These are phyloP conservation scores for Rhizodiscina lignyota DNA, from an alignment of 495 filamentous ascomycete genomes.

Conservation along the genomic window DNA sequence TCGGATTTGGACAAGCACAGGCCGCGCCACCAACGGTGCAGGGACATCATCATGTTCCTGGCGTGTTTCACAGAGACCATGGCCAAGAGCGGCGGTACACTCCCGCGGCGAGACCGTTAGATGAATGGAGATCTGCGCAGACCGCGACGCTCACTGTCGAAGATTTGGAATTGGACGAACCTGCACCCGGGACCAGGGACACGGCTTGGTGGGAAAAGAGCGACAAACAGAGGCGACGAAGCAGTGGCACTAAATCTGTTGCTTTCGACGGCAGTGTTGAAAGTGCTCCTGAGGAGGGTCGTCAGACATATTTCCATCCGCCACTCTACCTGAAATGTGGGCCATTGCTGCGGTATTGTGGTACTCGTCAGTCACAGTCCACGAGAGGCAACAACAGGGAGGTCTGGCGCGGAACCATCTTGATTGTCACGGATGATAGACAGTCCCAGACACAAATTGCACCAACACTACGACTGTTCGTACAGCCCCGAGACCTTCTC, in stretches of 20 bases:
- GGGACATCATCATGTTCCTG: not conserved
- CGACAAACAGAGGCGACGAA: conserved; percentile 5
- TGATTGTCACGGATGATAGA: conserved; percentile 82
- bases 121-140: conserved; percentile 20
- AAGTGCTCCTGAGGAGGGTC: conserved; percentile 8
- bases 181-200: conserved; percentile 3
- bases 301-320: conserved; percentile 65
- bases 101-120: conserved; percentile 9
- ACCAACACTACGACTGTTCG: conserved; percentile 67
- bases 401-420: conserved; percentile 80
- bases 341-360: conserved; percentile 75
- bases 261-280: conserved; percentile 20
- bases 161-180: conserved; percentile 17
- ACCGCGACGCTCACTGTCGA: conserved; percentile 9
- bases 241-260: conserved; percentile 3
- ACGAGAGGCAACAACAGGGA: conserved; percentile 33
- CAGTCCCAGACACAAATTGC: conserved; percentile 64
- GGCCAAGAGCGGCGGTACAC: conserved; percentile 13
- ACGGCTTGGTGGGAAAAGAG: conserved; percentile 21
- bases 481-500: conserved; percentile 67
- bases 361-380: conserved; percentile 39
- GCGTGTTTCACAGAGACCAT: conserved; percentile 13
- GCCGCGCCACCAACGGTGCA: not conserved
- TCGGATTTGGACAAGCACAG: not conserved
- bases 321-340: conserved; percentile 75